Base-by-base conservation (phyloP, 2,329 filamentous ascomycete species). In the Monilinia fructigena region DNA sequence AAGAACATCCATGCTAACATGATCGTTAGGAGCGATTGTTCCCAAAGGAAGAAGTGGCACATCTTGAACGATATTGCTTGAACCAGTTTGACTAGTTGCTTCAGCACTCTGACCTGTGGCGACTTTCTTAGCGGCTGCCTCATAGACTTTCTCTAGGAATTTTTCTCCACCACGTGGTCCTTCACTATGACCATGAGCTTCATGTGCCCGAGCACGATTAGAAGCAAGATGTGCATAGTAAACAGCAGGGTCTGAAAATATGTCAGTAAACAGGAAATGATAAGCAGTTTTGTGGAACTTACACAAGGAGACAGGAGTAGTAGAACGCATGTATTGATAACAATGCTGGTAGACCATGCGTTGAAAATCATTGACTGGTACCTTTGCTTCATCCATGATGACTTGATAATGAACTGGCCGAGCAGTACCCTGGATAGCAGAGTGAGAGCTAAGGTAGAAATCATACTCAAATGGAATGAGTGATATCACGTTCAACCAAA, bases 181-280 rank as follows among this genome's bases (percentile, higher is more conserved):
- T 69, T 76, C 79, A 20, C 80, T 83, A 0, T 80, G 75, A 0
- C 79, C 74, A 4, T 80, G 71, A 67, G 82, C 77, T 73, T 94
- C 88, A 70, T 99, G 95, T 4, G 87, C 82, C 64, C 88, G 87
- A 26, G 91, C 92, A 60, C 95, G 91, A 67, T 87, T 86, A 11
- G 92, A 89, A 45, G 93, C 93, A 70, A 99, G 79, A 78, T 99
- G 95, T 0, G 96, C 93, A 72, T 99, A 99, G 82, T 99, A 99
- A 0, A 98, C 89, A 0, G 95, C 93, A 0, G 95, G 95, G 71
- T 88, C 71, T 72, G 66, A 45, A 45, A 85, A 79, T 70, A 55
- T 12, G 18, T 63, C 31, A 63, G 54, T 68, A 68, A 61, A 53
- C 56, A 66, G 55, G 54, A 70, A 61, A 68, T 62, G 47, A 55